Evolutionary conservation across 768 basidiomycete genomes (phyloP), one percentile per base, ranked within the genome.

Genomic region (Naganishia onofrii): DNA sequence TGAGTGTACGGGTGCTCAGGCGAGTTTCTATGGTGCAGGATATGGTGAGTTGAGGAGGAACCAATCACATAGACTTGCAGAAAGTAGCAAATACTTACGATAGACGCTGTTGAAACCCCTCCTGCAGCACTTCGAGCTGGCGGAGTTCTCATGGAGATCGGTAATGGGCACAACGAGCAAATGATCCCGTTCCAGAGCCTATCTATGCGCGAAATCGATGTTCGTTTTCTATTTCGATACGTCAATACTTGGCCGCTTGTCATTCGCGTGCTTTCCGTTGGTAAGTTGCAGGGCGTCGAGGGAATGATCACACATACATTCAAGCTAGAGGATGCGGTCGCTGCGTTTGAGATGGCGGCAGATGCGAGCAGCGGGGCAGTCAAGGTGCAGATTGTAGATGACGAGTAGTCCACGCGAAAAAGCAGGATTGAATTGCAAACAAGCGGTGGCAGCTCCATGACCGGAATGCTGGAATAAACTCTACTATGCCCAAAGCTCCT

Each of bases 331-430:
- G 63, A 71, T 51, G 67, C 72, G 7, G 63, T 74, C 34, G 75
- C 74, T 8, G 75, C 75, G 12, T 74, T 76, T 48, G 75, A 74
- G 69, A 72, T 67, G 19, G 72, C 71, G 38, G 75, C 72, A 5
- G 78, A 80, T 70, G 63, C 73, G 19, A 67, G 28, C 5, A 73
- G 57, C 15, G 70, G 75, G 6, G 73, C 75, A 10, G 76, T 80
- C 73, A 80, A 80, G 66, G 76, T 77, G 19, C 76, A 78, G 75
- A 71, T 77, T n/a, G 34, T 56, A 56, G 55, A 56, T 46, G 46
- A 46, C 5, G 4, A 17, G 46, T 21, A 17, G 15, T 6, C 7
- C 19, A 17, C 21, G 12, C 36, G 6, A 12, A 17, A 46, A 46
- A 46, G 4, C 46, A 46, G 19, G 46, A 17, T 5, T 46, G 46